Conservation (phyloP, 2,329 filamentous ascomycete species). For the Cladosporium sp. region DNA sequence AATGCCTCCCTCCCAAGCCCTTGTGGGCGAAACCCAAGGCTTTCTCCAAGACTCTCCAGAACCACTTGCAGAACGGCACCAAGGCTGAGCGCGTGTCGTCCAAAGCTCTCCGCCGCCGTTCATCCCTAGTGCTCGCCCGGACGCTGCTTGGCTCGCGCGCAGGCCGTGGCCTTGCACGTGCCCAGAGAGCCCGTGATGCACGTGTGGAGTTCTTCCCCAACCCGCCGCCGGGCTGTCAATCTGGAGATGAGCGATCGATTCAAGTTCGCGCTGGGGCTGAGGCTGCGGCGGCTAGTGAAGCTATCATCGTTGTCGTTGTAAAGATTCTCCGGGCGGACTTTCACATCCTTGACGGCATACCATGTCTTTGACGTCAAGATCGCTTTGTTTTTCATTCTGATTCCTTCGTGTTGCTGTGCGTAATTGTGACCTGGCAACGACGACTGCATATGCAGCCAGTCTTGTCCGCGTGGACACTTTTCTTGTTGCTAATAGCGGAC, state of each 20-base stretch:
- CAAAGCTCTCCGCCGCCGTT: not conserved
- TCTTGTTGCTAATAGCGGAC: not conserved
- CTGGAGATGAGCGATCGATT: constrained; percentile 10
- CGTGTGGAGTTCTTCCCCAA: constrained; percentile 9
- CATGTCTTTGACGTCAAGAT: constrained; percentile 10
- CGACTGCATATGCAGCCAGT: constrained; percentile 5
- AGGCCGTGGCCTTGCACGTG: constrained; percentile 2
- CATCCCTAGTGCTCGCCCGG: not conserved
- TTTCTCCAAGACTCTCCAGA: not conserved
- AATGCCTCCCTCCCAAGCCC: not conserved
- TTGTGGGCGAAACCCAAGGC: not conserved
- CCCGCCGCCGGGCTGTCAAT: not conserved
- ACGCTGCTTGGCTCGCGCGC: constrained; percentile 7
- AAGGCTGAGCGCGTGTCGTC: not conserved
- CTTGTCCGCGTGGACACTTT: constrained; percentile 5
- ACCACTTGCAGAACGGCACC: not conserved
- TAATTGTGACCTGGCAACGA: not conserved
- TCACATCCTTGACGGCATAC: not conserved
- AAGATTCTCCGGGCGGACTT: not conserved
- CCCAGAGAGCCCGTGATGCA: not conserved
- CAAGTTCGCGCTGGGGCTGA: constrained; percentile 1
- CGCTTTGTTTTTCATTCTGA: not conserved
- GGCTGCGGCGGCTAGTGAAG: constrained; percentile 4
- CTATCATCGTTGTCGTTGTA: not conserved
- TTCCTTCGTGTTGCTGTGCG: not conserved